Evolutionary conservation across 2,329 filamentous ascomycete species (phyloP).

Genomic region (Cylindrodendrum hubeiense): DNA sequence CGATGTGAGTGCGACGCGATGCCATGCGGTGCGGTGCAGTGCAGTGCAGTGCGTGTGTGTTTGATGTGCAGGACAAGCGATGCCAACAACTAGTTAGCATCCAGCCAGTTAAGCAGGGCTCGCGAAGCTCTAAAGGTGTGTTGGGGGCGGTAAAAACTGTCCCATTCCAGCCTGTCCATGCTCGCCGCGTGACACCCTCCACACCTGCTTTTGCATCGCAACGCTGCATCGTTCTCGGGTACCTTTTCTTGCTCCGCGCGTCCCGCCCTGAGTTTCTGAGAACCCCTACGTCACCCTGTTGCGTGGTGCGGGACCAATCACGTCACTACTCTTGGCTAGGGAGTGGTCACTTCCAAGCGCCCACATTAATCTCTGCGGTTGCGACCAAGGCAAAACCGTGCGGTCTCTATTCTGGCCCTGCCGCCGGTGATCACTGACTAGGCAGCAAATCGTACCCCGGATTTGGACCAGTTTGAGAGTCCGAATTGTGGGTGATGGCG

Average conservation of each 20-base stretch:
- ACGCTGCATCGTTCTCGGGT: conserved; percentile 16
- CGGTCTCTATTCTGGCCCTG: neutral
- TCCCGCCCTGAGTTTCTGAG: conserved; percentile 21
- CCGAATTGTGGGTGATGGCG: neutral
- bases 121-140: conserved; percentile 10
- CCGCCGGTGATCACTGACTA: conserved; percentile 9
- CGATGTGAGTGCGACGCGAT: conserved; percentile 17
- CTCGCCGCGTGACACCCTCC: conserved; percentile 29
- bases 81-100: neutral
- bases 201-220: conserved; percentile 15
- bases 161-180: conserved; percentile 21
- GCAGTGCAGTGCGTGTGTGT: neutral
- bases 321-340: conserved; percentile 17
- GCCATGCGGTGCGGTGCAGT: conserved; percentile 3
- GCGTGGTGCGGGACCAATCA: conserved; percentile 23
- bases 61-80: conserved; percentile 20
- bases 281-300: conserved; percentile 43
- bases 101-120: conserved; percentile 11
- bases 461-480: neutral
- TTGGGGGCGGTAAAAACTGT: conserved; percentile 17
- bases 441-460: neutral
- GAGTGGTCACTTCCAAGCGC: neutral
- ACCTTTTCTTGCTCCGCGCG: conserved; percentile 23
- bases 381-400: neutral
- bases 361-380: neutral